These are phyloP conservation scores for Diutina rugosa DNA, from an alignment of 1,139 yeast species.

Conservation along the genomic window DNA sequence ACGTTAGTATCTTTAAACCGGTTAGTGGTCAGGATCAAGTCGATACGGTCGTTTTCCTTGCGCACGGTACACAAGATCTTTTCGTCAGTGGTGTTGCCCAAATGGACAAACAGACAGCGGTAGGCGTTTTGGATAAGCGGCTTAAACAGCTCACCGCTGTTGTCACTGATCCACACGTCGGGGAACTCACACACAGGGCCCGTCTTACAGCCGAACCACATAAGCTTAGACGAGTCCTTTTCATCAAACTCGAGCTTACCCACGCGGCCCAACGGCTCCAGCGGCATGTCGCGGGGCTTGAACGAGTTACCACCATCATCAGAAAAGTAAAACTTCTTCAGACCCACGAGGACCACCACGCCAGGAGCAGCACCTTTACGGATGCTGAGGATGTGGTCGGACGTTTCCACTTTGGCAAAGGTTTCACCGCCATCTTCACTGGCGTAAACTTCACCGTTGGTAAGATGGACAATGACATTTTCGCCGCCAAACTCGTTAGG, in stretches of 20 bases:
- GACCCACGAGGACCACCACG: constrained; percentile 48
- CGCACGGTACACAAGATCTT: constrained; percentile 50
- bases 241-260: constrained; percentile 36
- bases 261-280: background rate
- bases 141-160: constrained; percentile 53
- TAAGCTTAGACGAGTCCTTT: constrained; percentile 39
- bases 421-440: constrained; percentile 71
- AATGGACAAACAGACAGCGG: constrained; percentile 57
- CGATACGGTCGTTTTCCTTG: constrained; percentile 12
- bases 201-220: constrained; percentile 54
- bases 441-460: constrained; percentile 36
- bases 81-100: constrained; percentile 18
- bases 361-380: constrained; percentile 54
- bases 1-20: constrained; percentile 28
- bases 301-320: constrained; percentile 58
- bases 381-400: constrained; percentile 39
- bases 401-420: constrained; percentile 36
- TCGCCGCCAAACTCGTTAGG: constrained; percentile 30
- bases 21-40: constrained; percentile 16
- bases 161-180: constrained; percentile 45
- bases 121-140: constrained; percentile 36
- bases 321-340: constrained; percentile 42
- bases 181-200: background rate
- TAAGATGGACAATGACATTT: constrained; percentile 55
- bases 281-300: constrained; percentile 4